phyloP scores from a whole-genome alignment of 192 early-diverging fungal genomes.

The Coemansia sp. region DNA sequence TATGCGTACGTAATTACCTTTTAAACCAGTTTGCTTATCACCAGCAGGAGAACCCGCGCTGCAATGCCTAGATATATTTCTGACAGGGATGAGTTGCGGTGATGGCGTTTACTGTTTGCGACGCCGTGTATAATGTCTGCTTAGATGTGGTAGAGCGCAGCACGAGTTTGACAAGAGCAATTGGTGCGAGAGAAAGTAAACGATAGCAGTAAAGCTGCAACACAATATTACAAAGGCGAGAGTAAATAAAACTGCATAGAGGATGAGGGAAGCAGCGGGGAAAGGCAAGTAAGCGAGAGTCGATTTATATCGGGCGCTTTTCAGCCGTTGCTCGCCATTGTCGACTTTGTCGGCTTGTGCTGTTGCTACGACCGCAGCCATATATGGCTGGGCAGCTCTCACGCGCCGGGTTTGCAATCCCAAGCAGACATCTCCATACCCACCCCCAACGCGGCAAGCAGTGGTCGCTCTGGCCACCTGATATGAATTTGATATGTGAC shows the following conservation, averaged over 20 bases:
- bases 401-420: conserved; percentile 2
- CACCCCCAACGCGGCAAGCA: neutral
- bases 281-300: neutral
- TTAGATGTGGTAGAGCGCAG: neutral
- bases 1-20: neutral
- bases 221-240: neutral
- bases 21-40: neutral
- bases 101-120: conserved; percentile 3
- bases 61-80: neutral
- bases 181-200: conserved; percentile 1
- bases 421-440: conserved; percentile 3
- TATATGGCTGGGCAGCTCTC: neutral
- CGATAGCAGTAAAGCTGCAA: neutral
- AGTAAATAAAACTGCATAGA: too few species aligned
- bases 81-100: neutral
- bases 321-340: neutral
- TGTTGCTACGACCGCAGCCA: neutral
- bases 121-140: neutral
- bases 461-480: neutral
- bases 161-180: neutral
- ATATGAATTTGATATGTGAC: conserved; percentile 26
- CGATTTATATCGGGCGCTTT: neutral
- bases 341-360: neutral
- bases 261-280: neutral
- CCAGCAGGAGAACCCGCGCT: neutral